Evolutionary conservation across 306 rosid species (phyloP), one percentile per base, ranked within the genome.

Genomic region (Acacia crassicarpa): DNA sequence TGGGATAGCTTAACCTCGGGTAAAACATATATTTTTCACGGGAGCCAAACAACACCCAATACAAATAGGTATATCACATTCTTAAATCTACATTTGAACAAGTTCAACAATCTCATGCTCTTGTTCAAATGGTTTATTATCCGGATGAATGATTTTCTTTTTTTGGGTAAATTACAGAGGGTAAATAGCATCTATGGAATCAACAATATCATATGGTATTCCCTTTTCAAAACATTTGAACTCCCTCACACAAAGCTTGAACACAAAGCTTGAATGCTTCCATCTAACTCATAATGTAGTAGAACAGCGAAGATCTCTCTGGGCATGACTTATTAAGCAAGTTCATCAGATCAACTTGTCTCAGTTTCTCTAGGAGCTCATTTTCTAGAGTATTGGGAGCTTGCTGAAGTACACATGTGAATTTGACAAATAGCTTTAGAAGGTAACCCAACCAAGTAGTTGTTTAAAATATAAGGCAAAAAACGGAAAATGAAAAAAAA

Each of bases 231-330:
- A 25, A 12, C 23, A 40, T 23, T 9, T 17, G 17, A 4, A 41
- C 51, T 40, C 49, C 72, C 78, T n/a, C 49, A 59, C 49, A 70
- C 15, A 79, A 79, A 65, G 69, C 30, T 40, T 66, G 41, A 44
- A 59, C 49, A 70, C 15, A 79, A 79, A 65, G 69, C 30, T 40
- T 66, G 41, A 44, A 59, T 15, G 54, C 70, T 81, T 77, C 82
- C 76, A 66, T 72, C 81, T 87, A 81, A 78, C 72, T 83, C 81
- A 81, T 59, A 32, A 89, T 82, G 80, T 83, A 80, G 82, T 86
- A 87, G 94, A 90, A 88, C 11, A 89, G 82, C 32, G 84, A 61
- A 35, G 92, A 84, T 83, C 87, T 91, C 79, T 89, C 94, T 11
- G 92, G 90, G 85, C 88, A 88, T 59, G 85, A 88, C 80, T 85